phyloP scores from a whole-genome alignment of 2,329 filamentous ascomycete species.

The Neopestalotiopsis clavispora region DNA sequence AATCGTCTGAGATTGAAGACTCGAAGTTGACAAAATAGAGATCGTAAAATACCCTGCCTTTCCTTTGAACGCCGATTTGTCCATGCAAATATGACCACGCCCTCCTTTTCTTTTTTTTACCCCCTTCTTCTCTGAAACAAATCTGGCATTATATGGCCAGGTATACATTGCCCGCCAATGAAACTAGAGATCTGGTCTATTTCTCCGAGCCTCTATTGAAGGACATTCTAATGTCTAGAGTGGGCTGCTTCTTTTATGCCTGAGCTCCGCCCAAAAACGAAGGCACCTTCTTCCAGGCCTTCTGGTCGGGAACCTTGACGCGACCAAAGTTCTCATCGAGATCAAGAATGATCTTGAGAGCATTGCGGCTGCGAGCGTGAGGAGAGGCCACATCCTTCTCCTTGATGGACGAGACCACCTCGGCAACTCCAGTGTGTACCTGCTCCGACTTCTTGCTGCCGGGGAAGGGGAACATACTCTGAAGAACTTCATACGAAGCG shows the following conservation, averaged over 20 bases:
- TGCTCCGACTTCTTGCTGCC: slow-evolving; percentile 59
- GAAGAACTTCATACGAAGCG: slow-evolving; percentile 91
- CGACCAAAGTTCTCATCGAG: slow-evolving; percentile 92
- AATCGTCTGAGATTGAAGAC: background rate
- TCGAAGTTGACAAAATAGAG: background rate
- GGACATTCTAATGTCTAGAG: background rate
- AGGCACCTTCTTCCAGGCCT: slow-evolving; percentile 59
- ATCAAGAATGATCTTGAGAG: slow-evolving; percentile 93
- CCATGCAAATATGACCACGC: slow-evolving; percentile 10
- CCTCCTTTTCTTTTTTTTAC: background rate
- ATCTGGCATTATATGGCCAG: background rate
- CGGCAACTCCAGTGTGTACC: slow-evolving; percentile 62
- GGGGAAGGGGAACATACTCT: slow-evolving; percentile 80
- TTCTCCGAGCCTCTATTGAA: background rate
- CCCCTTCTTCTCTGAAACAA: background rate
- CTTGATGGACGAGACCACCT: slow-evolving; percentile 66
- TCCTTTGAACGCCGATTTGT: slow-evolving; percentile 6
- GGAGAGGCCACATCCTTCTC: slow-evolving; percentile 63
- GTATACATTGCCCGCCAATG: background rate
- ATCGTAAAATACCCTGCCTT: slow-evolving; percentile 7
- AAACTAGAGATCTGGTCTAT: background rate
- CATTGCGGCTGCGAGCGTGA: slow-evolving; percentile 75
- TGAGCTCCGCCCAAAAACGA: slow-evolving; percentile 48
- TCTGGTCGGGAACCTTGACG: slow-evolving; percentile 62
- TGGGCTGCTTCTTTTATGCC: background rate